phyloP scores from a whole-genome alignment of 352 stramenopile species.

The Saprolegnia parasitica region DNA sequence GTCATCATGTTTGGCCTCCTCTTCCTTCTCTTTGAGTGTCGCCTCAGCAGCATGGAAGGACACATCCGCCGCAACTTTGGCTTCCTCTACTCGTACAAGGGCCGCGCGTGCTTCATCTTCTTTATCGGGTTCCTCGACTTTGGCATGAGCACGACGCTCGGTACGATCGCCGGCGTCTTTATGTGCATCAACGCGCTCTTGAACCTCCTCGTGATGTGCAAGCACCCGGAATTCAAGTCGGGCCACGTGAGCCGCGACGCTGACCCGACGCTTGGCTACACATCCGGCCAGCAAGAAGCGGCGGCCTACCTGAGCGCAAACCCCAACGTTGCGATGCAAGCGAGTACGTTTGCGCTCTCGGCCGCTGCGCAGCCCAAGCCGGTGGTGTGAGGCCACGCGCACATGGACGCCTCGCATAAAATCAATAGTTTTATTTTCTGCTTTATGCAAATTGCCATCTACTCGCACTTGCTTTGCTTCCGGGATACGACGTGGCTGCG shows the following conservation, averaged over 20 bases:
- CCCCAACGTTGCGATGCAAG: slow-evolving; percentile 66
- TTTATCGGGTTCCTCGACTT: slow-evolving; percentile 88
- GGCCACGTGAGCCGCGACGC: slow-evolving; percentile 55
- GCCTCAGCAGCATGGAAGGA: slow-evolving; percentile 78
- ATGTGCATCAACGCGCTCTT: slow-evolving; percentile 86
- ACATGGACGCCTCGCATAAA: too few relatives aligned
- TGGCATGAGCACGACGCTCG: slow-evolving; percentile 76
- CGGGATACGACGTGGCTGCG: background rate
- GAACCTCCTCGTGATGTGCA: slow-evolving; percentile 83
- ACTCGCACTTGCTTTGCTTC: too few relatives aligned
- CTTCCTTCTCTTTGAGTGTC: slow-evolving; percentile 84
- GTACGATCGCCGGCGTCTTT: slow-evolving; percentile 62
- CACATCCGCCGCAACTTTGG: slow-evolving; percentile 81
- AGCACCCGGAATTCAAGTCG: slow-evolving; percentile 81
- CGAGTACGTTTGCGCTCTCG: slow-evolving; percentile 73
- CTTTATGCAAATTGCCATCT: too few relatives aligned
- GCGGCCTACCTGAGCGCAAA: slow-evolving; percentile 79
- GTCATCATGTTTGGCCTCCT: slow-evolving; percentile 86
- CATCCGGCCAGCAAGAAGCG: slow-evolving; percentile 74
- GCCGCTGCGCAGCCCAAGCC: slow-evolving; percentile 26
- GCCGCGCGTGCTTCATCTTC: slow-evolving; percentile 81
- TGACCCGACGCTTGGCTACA: slow-evolving; percentile 75
- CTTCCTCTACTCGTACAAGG: slow-evolving; percentile 86
- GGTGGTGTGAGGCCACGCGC: background rate
- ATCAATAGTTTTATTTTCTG: too few relatives aligned